Conservation (phyloP, 208 protist species). For the Leishmania mexicana region DNA sequence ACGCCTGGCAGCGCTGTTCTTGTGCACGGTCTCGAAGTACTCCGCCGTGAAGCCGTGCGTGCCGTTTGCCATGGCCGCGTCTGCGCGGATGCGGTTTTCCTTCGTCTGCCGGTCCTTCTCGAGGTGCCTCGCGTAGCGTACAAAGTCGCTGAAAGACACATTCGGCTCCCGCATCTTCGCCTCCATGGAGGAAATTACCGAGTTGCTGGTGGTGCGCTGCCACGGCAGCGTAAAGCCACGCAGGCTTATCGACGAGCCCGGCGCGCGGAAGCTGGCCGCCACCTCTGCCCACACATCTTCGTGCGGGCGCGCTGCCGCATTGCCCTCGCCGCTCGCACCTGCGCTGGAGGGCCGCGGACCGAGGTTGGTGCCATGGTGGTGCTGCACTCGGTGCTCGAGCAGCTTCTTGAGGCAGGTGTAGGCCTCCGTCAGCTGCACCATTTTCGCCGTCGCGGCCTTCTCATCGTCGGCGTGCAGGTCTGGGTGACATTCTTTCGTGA, state of each 20-base stretch:
- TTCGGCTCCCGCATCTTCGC: conserved; percentile 23
- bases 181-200: conserved; percentile 29
- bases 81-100: conserved; percentile 36
- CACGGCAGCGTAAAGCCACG: conserved; percentile 66
- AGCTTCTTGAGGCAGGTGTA: conserved; percentile 68
- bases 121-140: conserved; percentile 36
- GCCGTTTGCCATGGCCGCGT: conserved; percentile 43
- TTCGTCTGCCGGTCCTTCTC: conserved; percentile 30
- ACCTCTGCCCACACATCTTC: conserved; percentile 37
- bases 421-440: conserved; percentile 72
- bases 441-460: conserved; percentile 44
- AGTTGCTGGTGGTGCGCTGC: conserved; percentile 51
- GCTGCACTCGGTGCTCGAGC: conserved; percentile 48
- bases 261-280: conserved; percentile 51
- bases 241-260: conserved; percentile 65
- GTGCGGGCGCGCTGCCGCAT: not conserved
- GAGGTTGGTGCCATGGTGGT: conserved; percentile 1
- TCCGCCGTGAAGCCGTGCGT: conserved; percentile 75
- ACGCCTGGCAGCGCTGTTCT: conserved; percentile 17
- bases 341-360: not conserved
- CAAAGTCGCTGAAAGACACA: conserved; percentile 47
- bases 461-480: conserved; percentile 51
- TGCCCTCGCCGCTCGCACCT: not conserved
- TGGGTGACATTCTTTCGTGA: conserved; percentile 77
- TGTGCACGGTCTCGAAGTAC: conserved; percentile 56